Base-by-base conservation (phyloP, 2,329 filamentous ascomycete species). In the Claviceps pazoutovae region DNA sequence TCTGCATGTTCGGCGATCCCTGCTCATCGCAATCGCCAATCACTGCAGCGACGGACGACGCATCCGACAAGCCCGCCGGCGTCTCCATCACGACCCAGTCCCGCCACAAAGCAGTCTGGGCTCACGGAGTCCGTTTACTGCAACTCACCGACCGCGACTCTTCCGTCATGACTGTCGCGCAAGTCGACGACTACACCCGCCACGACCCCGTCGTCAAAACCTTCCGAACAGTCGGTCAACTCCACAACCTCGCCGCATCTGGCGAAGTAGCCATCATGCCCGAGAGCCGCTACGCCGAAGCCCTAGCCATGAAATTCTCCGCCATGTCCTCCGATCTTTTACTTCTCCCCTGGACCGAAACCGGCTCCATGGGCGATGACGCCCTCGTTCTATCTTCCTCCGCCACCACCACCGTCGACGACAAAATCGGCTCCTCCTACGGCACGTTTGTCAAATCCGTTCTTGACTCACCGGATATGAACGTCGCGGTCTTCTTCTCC, bases 111-210 rank as follows among this genome's bases (percentile, higher is more conserved):
- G 47, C 55, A 7, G 56, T 91, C 1, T 78, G 86, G 61, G 84
- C 89, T 0, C 88, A 95, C 60, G 91, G 89, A 36, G 70, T 95
- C n/a, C 84, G 90, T 14, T 76, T 97, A 16, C 70, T 94, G 48
- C 87, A 94, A 62, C 78, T 97, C 13, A 94, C 88, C 0, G 90
- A 96, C 60, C 88, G 91, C 75, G 86, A 88, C 43, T 96, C 91
- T 0, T 90, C 89, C 17, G 91, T 96, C 59, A 97, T 97, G 91
- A 84, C 88, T 59, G 88, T 95, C 11, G 84, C 88, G 0, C 88
- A 94, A 61, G 75, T 84, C 3, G 84, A 89, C 41, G 87, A 93
- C 48, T 77, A 82, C 55, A 78, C 79, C 26, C 74, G 78, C 6
- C 76, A 79, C 60, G 91, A 97, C 60, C 88, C 91, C 0, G 83